Base-by-base conservation (phyloP, 2,329 filamentous ascomycete species). In the Fusarium sp. region DNA sequence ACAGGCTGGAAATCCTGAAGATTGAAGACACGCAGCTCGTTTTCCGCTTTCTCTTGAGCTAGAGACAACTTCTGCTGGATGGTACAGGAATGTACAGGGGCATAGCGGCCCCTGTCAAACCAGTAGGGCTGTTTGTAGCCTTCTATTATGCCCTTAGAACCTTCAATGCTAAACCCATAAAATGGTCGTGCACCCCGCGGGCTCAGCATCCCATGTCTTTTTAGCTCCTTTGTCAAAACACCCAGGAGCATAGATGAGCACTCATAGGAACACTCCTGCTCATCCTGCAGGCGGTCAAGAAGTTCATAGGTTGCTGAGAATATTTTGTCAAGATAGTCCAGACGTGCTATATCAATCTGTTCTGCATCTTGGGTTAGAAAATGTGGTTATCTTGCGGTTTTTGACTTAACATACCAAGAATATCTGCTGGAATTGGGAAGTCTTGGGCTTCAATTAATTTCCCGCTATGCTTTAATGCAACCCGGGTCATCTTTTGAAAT, bases 61-160 rank as follows among this genome's bases (percentile, higher is more conserved):
- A 6, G 4, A 0, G 7, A 11, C 11, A 58, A 2, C 0, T 36
- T 56, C 3, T n/a, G 2, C 10, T 58, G 36, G 1, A 58, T n/a
- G 6, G 0, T 23, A 2, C 53, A 56, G 14, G 3, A 9, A 28
- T 46, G 50, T 6, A 20, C 17, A 23, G 6, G 4, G 39, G 21
- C 17, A 44, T 26, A n/a, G 5, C 8, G 1, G 17, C 6, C 12
- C 4, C 7, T 7, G 17, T 19, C 0, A 3, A 19, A 50, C 53
- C 46, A 51, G 0, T 0, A 0, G 3, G 46, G 21, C 6, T 1
- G 6, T 10, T 4, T 36, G 2, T 26, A 2, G 0, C 1, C 10
- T 0, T 3, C 1, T 6, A 51, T 51, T 15, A 51, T 30, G 3
- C 19, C 0, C 2, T 21, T 28, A 0, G 0, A 8, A 8, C 15